Base-by-base conservation (phyloP, 2,329 filamentous ascomycete species). In the Alternaria gaisen region DNA sequence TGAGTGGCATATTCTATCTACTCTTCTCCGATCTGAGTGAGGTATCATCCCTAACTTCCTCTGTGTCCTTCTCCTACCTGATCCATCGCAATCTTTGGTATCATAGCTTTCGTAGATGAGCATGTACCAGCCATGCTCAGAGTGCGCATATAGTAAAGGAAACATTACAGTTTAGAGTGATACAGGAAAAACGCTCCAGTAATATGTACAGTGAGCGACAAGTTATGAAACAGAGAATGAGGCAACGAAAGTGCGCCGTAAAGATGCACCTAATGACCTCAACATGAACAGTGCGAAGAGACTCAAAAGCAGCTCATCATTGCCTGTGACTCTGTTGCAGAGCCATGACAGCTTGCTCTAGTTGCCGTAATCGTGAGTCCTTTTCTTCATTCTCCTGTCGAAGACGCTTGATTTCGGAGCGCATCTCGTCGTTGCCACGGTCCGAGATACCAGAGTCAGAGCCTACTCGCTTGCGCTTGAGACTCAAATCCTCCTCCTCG, bases 331-430 rank as follows among this genome's bases (percentile, higher is more conserved):
- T 65, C 50, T 77, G 71, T 56, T 78, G 75, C n/a, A 78, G 69
- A 30, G 68, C 72, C 66, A 70, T 74, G 32, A 79, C 73, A 20
- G 74, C 72, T 7, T 66, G 68, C 63, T 79, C 76, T n/a, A 80
- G 66, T 58, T 77, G 75, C 26, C 67, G 69, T 47, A 80, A 58
- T 14, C 77, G 69, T 10, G 71, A 64, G 51, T 81, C 80, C 62
- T 81, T 81, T 63, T 80, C 76, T 30, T 79, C 76, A 58, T 79
- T 80, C 59, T 82, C 78, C 11, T 69, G 68, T 32, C 77, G 73
- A 22, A 84, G 69, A 22, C 79, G 72, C 72, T 79, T 80, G 50
- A 82, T 66, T 64, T 83, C 78, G 8, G 67, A 66, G 56, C 77
- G 72, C 22, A 82, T 69, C 40, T 79, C 75, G 18, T 76, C 73